Conservation (phyloP, 805 yeast species). For the Starmera dryadoides region DNA sequence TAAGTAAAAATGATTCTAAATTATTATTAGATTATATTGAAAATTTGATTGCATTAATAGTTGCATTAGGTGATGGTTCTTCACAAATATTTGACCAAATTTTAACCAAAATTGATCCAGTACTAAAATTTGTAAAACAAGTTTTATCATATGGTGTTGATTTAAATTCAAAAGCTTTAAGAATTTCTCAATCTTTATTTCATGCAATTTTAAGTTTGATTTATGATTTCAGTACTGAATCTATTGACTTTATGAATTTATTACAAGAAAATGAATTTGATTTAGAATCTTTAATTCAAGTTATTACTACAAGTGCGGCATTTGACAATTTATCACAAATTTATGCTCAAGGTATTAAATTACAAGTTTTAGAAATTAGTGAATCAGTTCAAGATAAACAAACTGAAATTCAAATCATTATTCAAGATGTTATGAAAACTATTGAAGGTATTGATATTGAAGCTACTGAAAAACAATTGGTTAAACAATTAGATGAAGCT, state of each 20-base stretch:
- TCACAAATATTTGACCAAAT: slow-evolving; percentile 48
- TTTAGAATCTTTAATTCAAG: slow-evolving; percentile 7
- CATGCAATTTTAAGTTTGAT: slow-evolving; percentile 49
- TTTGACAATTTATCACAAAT: slow-evolving; percentile 27
- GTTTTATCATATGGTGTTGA: slow-evolving; percentile 22
- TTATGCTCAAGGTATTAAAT: slow-evolving; percentile 28
- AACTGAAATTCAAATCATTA: slow-evolving; percentile 9
- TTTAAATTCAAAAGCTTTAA: slow-evolving; percentile 17
- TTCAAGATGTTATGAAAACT: slow-evolving; percentile 17
- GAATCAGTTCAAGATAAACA: slow-evolving; percentile 3
- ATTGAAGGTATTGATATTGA: slow-evolving; percentile 26
- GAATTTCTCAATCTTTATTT: slow-evolving; percentile 35
- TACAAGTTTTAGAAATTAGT: slow-evolving; percentile 28
- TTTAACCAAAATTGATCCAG: slow-evolving; percentile 17
- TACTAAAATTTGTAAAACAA: slow-evolving; percentile 20
- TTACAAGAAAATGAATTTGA: not conserved
- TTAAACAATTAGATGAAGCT: slow-evolving; percentile 27
- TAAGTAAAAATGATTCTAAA: slow-evolving; percentile 33
- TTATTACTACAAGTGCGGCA: slow-evolving; percentile 5
- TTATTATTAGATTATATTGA: slow-evolving; percentile 63
- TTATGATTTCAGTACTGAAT: slow-evolving; percentile 55
- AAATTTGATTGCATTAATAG: slow-evolving; percentile 60
- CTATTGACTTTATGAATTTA: slow-evolving; percentile 39
- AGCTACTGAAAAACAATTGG: slow-evolving; percentile 21
- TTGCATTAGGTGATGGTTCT: slow-evolving; percentile 58